A percentile compares a stretch with the other conserved stretches of the same genome.
Conservation (phyloP, 768 basidiomycete genomes). For the Boletus vermiculosoides region DNA sequence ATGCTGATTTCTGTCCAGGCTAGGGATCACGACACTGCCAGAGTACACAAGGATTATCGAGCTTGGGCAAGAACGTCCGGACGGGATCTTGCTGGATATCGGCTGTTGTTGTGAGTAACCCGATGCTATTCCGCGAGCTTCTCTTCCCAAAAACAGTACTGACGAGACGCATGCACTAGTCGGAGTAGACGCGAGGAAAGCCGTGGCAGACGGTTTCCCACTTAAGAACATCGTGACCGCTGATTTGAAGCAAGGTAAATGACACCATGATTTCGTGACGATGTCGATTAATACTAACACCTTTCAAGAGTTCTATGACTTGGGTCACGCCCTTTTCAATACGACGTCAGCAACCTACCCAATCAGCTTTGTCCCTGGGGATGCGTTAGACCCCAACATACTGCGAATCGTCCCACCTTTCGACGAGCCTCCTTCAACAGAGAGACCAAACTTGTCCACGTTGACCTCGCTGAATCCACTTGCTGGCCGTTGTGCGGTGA, state of each 20-base stretch:
- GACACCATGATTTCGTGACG: not conserved
- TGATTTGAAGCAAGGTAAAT: conserved; percentile 38
- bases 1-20: conserved; percentile 3
- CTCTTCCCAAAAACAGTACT: not conserved
- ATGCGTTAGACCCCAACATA: conserved; percentile 15
- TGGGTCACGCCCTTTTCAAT: conserved; percentile 61
- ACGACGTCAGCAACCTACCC: conserved; percentile 53
- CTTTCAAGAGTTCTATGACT: conserved; percentile 50
- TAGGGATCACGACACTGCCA: conserved; percentile 7
- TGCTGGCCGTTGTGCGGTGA: no score
- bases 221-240: conserved; percentile 36
- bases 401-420: conserved; percentile 37
- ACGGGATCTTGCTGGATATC: conserved; percentile 29
- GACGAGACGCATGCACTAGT: conserved; percentile 11
- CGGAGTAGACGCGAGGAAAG: no score
- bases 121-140: no score
- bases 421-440: conserved; percentile 21
- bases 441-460: conserved; percentile 26
- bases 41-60: conserved; percentile 9
- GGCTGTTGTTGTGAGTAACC: conserved; percentile 43
- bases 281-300: not conserved
- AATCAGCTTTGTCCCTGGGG: conserved; percentile 49
- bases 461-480: no score
- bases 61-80: no score
- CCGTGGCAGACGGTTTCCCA: conserved; percentile 5